These are phyloP conservation scores for Apophysomyces ossiformis DNA, from an alignment of 371 early-diverging fungal genomes.

Conservation along the genomic window DNA sequence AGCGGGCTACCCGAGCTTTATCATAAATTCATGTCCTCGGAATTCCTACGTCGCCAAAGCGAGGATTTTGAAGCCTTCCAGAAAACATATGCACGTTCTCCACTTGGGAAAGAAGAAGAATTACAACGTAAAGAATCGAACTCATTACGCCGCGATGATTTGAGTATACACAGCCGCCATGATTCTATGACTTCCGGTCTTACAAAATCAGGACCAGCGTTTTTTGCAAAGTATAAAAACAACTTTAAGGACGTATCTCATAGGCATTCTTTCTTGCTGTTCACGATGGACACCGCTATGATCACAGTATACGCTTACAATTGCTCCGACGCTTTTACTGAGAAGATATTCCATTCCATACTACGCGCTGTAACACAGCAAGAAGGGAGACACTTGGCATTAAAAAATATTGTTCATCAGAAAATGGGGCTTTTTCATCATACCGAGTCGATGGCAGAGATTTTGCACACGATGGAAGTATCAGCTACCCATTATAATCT, in stretches of 20 bases:
- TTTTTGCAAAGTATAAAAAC: conserved; percentile 25
- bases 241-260: conserved; percentile 23
- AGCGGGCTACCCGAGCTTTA: conserved; percentile 60
- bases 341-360: conserved; percentile 56
- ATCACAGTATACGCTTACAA: conserved; percentile 73
- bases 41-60: conserved; percentile 42
- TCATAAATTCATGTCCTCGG: conserved; percentile 32
- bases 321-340: conserved; percentile 58
- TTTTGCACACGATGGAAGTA: conserved; percentile 5
- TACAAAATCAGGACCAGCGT: conserved; percentile 29
- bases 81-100: conserved; percentile 15
- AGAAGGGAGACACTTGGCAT: conserved; percentile 51
- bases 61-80: conserved; percentile 45
- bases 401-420: conserved; percentile 68
- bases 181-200: conserved; percentile 43
- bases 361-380: conserved; percentile 30
- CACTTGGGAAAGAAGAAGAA: conserved; percentile 20
- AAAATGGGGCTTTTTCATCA: conserved; percentile 76
- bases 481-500: conserved; percentile 13
- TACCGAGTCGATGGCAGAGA: conserved; percentile 35
- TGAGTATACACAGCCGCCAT: conserved; percentile 39
- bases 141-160: conserved; percentile 27
- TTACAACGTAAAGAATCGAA: conserved; percentile 9
- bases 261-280: conserved; percentile 60
- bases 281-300: conserved; percentile 54